Evolutionary conservation across 257 asterid genomes (phyloP).

Genomic region (Solanum rostratum): DNA sequence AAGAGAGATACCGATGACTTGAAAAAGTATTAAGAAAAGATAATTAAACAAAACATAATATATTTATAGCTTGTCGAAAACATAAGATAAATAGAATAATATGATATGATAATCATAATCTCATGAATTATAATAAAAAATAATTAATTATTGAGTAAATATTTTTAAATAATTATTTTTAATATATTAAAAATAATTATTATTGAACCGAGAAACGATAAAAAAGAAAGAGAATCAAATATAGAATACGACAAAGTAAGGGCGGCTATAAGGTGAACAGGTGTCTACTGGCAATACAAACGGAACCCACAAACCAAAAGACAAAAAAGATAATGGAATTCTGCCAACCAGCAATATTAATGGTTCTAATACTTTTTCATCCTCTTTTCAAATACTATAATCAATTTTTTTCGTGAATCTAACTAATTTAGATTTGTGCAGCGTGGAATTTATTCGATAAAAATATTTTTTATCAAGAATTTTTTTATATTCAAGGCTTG

Average conservation of each 20-base stretch:
- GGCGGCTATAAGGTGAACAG: neutral
- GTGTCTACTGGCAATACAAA: neutral
- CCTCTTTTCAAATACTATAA: neutral
- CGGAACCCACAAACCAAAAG: neutral
- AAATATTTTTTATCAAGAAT: too few relatives aligned
- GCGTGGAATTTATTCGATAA: too few relatives aligned
- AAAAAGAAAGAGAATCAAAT: neutral
- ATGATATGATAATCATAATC: neutral
- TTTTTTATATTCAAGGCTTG: too few relatives aligned
- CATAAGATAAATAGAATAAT: neutral
- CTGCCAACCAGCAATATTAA: neutral
- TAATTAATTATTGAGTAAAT: neutral
- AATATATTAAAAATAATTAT: too few relatives aligned
- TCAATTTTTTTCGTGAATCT: too few relatives aligned
- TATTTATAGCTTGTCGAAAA: accelerated
- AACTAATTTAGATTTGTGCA: too few relatives aligned
- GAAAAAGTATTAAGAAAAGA: too few relatives aligned
- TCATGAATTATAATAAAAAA: neutral
- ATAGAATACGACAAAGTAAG: neutral
- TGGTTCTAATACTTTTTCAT: neutral
- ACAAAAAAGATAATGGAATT: neutral
- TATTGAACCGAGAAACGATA: too few relatives aligned
- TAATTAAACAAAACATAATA: too few relatives aligned
- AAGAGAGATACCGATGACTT: too few relatives aligned
- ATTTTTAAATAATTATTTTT: too few relatives aligned